Conservation (phyloP, 441 rosid genomes). For the Gossypium davidsonii region DNA sequence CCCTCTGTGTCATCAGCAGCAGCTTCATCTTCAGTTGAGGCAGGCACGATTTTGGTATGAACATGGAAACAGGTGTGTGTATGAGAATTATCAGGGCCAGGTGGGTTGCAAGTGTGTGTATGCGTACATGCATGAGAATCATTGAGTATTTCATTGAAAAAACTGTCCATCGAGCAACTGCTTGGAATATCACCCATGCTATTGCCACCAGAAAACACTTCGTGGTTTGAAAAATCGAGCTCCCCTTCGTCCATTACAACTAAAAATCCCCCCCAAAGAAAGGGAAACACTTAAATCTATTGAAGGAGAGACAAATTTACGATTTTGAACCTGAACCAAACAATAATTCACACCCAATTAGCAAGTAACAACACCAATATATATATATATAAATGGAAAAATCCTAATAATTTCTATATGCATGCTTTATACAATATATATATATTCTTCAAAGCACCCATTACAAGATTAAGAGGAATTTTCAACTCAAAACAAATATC, state of each 20-base stretch:
- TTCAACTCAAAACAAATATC: background rate
- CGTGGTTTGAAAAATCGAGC: conserved; percentile 75
- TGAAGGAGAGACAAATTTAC: background rate
- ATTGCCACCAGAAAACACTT: conserved; percentile 45
- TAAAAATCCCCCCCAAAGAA: background rate
- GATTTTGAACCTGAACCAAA: conserved; percentile 12
- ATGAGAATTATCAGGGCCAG: conserved; percentile 85
- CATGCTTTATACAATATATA: background rate
- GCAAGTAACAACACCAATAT: background rate
- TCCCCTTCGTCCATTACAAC: conserved; percentile 80
- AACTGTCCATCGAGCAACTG: conserved; percentile 69
- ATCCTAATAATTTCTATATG: background rate
- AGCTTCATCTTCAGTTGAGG: conserved; percentile 53
- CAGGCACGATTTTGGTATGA: conserved; percentile 79
- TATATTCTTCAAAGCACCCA: background rate
- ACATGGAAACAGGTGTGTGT: conserved; percentile 91
- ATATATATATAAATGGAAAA: background rate
- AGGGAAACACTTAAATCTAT: background rate
- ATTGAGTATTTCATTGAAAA: conserved; percentile 64
- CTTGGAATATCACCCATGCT: conserved; percentile 55
- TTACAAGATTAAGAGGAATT: background rate
- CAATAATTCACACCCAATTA: background rate
- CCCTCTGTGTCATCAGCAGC: conserved; percentile 69
- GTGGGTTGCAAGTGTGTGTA: conserved; percentile 91
- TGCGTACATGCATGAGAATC: conserved; percentile 84